These are phyloP conservation scores for Jaminaea rosea DNA, from an alignment of 1,284 basidiomycete species.

Conservation along the genomic window DNA sequence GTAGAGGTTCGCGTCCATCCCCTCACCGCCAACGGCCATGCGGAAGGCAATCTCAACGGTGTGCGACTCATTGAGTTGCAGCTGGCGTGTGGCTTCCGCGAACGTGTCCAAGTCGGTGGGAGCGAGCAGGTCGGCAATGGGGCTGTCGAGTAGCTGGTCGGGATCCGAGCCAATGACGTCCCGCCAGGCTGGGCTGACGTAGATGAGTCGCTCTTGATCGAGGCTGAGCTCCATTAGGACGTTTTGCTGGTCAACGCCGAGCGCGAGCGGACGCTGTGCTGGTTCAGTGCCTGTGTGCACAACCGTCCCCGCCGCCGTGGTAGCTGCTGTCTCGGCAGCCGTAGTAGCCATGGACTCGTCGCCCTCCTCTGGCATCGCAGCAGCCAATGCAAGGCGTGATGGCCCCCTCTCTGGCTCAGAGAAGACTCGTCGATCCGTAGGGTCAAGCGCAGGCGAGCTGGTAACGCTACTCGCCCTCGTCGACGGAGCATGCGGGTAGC, in stretches of 20 bases:
- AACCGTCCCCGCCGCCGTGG: conserved; percentile 8
- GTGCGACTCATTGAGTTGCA: conserved; percentile 83
- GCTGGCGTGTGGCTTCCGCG: conserved; percentile 71
- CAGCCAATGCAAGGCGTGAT: conserved; percentile 6
- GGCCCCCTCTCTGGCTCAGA: conserved; percentile 9
- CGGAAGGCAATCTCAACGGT: conserved; percentile 88
- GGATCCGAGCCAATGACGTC: conserved; percentile 78
- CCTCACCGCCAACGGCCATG: conserved; percentile 53
- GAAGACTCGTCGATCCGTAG: conserved; percentile 5
- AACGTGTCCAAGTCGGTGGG: conserved; percentile 79
- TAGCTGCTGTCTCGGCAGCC: too few relatives aligned
- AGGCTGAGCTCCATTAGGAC: conserved; percentile 81
- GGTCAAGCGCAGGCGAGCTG: conserved; percentile 29
- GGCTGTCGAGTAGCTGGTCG: conserved; percentile 66
- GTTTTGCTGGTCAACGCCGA: conserved; percentile 16
- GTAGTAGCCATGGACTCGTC: too few relatives aligned
- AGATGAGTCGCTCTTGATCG: conserved; percentile 75
- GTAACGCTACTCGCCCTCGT: conserved; percentile 17
- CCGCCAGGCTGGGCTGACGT: conserved; percentile 90
- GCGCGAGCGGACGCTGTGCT: not conserved
- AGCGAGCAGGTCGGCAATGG: conserved; percentile 73
- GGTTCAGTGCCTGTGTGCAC: conserved; percentile 10
- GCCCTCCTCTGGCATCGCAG: too few relatives aligned
- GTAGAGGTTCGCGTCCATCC: conserved; percentile 53
- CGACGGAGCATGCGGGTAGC: conserved; percentile 2